phyloP scores from a whole-genome alignment of 352 stramenopile genomes.

The Phytophthora kernoviae region DNA sequence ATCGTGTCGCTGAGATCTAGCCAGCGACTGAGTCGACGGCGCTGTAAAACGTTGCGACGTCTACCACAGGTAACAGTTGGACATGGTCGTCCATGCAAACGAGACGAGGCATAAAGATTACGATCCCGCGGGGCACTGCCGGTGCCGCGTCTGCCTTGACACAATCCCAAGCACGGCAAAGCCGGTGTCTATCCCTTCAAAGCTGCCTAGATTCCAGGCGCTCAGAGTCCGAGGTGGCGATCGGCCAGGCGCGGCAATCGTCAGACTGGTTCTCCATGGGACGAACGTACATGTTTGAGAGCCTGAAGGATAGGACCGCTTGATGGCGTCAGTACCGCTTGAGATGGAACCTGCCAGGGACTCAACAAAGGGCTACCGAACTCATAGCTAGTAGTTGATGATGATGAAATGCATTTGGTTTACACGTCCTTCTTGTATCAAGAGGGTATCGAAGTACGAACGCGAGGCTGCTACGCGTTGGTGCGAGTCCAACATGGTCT shows the following conservation, averaged over 20 bases:
- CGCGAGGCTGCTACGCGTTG: not conserved
- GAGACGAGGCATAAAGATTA: not conserved
- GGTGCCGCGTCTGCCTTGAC: too few relatives aligned
- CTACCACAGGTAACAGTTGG: not conserved
- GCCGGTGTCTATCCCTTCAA: too few relatives aligned
- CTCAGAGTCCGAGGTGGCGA: too few relatives aligned
- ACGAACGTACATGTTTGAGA: not conserved
- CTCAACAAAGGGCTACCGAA: not conserved
- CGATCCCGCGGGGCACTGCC: too few relatives aligned
- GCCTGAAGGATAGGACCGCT: not conserved
- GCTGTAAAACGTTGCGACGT: not conserved
- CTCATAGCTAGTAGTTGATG: not conserved
- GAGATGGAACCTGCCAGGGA: not conserved
- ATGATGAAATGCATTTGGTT: conserved; percentile 1
- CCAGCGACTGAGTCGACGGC: not conserved
- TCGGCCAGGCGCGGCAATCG: too few relatives aligned
- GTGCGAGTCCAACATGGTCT: conserved; percentile 1
- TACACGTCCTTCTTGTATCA: not conserved
- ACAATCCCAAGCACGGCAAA: too few relatives aligned
- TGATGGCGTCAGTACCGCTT: conserved; percentile 1
- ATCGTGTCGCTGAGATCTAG: not conserved
- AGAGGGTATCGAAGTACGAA: not conserved
- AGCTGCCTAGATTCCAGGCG: too few relatives aligned
- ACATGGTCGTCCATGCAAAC: not conserved
- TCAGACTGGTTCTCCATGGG: too few relatives aligned